Evolutionary conservation across 2,329 filamentous ascomycete genomes (phyloP), one percentile per base, ranked within the genome.

Genomic region (Phyllosticta citriasiana): DNA sequence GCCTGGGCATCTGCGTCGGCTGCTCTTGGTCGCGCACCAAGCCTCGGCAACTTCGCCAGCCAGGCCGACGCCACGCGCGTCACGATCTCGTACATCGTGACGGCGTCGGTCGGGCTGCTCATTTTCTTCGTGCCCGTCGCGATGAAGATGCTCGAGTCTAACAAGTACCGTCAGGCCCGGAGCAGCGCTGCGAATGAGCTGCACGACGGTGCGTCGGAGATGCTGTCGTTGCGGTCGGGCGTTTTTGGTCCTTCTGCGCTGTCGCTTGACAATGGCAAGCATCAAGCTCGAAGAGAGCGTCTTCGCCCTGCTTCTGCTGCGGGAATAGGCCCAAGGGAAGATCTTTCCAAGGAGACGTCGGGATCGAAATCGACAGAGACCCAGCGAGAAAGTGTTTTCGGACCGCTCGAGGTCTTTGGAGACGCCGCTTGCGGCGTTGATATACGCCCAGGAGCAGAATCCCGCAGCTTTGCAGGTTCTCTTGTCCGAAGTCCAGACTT

Each of bases 1-100:
- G 64, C 2, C 62, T 65, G 4, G 64, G 63, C 2, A 59, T 66
- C 7, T 66, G 64, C 40, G 56, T 66, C 8, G 63, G 61, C 59
- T 27, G 33, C 10, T 40, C 33, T 6, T 40, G 33, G 33, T 12
- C 14, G 4, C 33, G 33, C 19, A 22, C 19, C 19, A 16, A 40
- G 4, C 2, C 33, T 40, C 33, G 33, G 4, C 33, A 40, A 40
- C 10, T 40, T 40, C 4, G 33, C 33, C 33, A 40, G 33, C 10
- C 33, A 12, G 14, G 33, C 33, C 10, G 33, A 40, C 4, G 33
- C 33, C 33, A 14, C 16, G 10, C 10, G 33, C 10, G 33, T 40
- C 33, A 40, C 14, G 33, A 40, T 40, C 14, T 16, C 14, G 33
- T 40, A 40, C 33, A 40, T 40, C 10, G 33, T 40, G 10, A 40